phyloP scores from a whole-genome alignment of 352 stramenopile genomes.

The Phytopythium helicoides region DNA sequence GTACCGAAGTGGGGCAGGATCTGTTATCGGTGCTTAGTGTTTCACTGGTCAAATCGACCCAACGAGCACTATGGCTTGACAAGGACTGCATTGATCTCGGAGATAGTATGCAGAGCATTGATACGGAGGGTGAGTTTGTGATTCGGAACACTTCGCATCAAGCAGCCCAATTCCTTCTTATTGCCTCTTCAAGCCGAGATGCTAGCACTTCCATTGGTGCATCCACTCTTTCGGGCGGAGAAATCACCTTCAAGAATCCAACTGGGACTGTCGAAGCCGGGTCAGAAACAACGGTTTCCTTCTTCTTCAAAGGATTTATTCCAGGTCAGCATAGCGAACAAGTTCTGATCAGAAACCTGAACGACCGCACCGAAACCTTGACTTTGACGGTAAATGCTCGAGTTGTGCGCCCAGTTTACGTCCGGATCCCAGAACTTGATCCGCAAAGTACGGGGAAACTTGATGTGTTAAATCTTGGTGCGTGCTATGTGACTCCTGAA shows the following conservation, averaged over 20 bases:
- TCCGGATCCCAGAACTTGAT: constrained; percentile 82
- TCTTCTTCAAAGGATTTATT: constrained; percentile 60
- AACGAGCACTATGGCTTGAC: constrained; percentile 68
- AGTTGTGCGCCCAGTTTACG: constrained; percentile 79
- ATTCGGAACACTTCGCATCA: constrained; percentile 70
- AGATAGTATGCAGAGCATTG: constrained; percentile 66
- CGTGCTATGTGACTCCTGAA: constrained; percentile 83
- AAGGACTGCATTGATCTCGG: constrained; percentile 70
- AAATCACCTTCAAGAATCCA: constrained; percentile 70
- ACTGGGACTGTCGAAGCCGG: constrained; percentile 66
- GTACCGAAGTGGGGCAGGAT: background rate
- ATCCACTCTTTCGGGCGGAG: constrained; percentile 33
- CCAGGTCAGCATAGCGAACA: constrained; percentile 77
- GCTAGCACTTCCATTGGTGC: constrained; percentile 12
- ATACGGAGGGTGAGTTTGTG: constrained; percentile 58
- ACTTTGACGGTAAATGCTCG: constrained; percentile 60
- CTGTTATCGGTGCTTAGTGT: constrained; percentile 42
- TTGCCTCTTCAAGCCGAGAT: constrained; percentile 46
- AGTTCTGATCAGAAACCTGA: constrained; percentile 82
- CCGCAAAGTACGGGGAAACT: constrained; percentile 69
- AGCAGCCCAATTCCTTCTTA: constrained; percentile 67
- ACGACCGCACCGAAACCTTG: constrained; percentile 75
- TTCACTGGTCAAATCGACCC: constrained; percentile 62
- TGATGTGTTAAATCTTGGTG: constrained; percentile 69
- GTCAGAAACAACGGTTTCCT: constrained; percentile 46